These are phyloP conservation scores for Fraxinus pennsylvanica DNA, from an alignment of 257 asterid species.

Conservation along the genomic window DNA sequence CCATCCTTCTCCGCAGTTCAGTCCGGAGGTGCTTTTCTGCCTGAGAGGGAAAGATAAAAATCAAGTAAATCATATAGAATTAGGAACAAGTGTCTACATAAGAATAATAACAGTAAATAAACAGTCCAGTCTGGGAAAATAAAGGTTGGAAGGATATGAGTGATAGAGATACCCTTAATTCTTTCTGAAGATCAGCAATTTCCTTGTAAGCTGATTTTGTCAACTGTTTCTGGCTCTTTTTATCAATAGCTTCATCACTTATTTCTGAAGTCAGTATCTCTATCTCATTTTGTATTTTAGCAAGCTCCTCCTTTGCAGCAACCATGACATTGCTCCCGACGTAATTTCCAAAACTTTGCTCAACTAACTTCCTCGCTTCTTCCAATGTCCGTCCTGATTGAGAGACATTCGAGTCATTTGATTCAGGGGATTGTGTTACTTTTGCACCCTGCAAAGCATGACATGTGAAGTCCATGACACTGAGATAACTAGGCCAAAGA, in stretches of 20 bases:
- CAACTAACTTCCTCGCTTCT: constrained; percentile 93
- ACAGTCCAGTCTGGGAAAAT: constrained; percentile 2
- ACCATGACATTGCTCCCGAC: constrained; percentile 98
- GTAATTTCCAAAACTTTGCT: constrained; percentile 98
- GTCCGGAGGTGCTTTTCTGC: constrained; percentile 76
- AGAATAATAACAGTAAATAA: constrained; percentile 10
- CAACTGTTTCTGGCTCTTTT: constrained; percentile 63
- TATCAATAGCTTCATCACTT: constrained; percentile 86
- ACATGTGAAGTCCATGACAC: constrained; percentile 23
- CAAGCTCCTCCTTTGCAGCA: constrained; percentile 92
- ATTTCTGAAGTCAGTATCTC: constrained; percentile 69
- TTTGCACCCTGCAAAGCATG: constrained; percentile 75
- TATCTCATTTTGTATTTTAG: constrained; percentile 80
- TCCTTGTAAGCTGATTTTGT: constrained; percentile 71
- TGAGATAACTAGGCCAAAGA: constrained; percentile 23
- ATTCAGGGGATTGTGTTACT: constrained; percentile 60
- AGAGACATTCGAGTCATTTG: constrained; percentile 50
- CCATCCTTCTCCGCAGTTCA: constrained; percentile 74
- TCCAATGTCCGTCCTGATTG: constrained; percentile 85
- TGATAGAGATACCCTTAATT: constrained; percentile 61
- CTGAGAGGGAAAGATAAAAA: constrained; percentile 44
- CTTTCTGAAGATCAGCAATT: constrained; percentile 82
- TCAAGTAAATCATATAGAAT: constrained; percentile 22
- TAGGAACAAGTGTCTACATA: constrained; percentile 1
- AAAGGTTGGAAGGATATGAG: constrained; percentile 23